Conservation (phyloP, 306 rosid genomes). For the Casuarina cunninghamiana region DNA sequence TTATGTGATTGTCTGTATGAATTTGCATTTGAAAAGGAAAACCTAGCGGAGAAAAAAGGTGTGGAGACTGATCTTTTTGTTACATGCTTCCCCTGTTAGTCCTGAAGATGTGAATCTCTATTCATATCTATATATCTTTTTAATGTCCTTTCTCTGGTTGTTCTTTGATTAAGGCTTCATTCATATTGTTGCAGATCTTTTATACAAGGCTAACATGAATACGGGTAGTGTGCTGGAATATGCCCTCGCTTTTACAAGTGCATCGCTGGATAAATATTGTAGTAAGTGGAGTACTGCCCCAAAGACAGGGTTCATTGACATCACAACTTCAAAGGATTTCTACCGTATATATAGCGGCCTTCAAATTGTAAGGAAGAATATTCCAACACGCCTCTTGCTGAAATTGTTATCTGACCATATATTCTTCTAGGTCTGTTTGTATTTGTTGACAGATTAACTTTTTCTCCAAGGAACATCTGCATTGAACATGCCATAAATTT, state of each 20-base stretch:
- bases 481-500: not conserved
- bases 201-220: slow-evolving; percentile 93
- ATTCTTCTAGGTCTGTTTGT: not conserved
- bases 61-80: not conserved
- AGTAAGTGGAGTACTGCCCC: slow-evolving; percentile 94
- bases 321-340: slow-evolving; percentile 92
- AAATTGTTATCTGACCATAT: slow-evolving; percentile 3
- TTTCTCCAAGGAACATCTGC: not conserved
- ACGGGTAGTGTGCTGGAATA: slow-evolving; percentile 95
- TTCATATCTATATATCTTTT: too few species aligned
- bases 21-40: not conserved
- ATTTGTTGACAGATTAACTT: not conserved
- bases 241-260: slow-evolving; percentile 96
- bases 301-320: slow-evolving; percentile 95
- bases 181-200: slow-evolving; percentile 66
- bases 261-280: slow-evolving; percentile 92
- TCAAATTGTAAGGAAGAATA: slow-evolving; percentile 76
- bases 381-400: slow-evolving; percentile 3
- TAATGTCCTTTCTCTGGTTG: slow-evolving; percentile 14
- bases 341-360: slow-evolving; percentile 97
- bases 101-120: not conserved
- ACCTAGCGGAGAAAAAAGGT: too few species aligned
- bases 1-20: not conserved
- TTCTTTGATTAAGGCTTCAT: slow-evolving; percentile 5
- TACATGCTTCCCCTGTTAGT: not conserved